Conservation (phyloP, 176 grass and related monocot species). For the Chloris gayana region DNA sequence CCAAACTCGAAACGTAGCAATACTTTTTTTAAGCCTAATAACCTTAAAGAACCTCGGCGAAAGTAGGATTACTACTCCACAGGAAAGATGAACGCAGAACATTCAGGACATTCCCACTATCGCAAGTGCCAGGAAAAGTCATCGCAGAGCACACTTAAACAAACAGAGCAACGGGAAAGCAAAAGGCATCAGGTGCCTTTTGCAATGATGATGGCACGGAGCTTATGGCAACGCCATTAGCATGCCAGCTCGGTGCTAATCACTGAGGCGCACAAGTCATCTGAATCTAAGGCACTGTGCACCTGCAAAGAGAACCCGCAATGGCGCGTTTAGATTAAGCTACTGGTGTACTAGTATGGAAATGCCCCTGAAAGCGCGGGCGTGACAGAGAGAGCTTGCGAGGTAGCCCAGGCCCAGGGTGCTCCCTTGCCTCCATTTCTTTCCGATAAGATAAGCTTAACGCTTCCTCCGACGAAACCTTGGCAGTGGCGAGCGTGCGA, state of each 20-base stretch:
- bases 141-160: conserved; percentile 22
- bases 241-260: conserved; percentile 15
- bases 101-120: conserved; percentile 32
- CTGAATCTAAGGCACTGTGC: neutral
- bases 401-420: conserved; percentile 33
- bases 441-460: conserved; percentile 12
- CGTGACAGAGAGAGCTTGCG: neutral
- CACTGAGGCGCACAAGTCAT: neutral
- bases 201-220: conserved; percentile 38
- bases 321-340: neutral
- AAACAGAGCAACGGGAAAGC: conserved; percentile 15
- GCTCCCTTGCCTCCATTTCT: conserved; percentile 43
- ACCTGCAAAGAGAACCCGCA: neutral
- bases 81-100: neutral
- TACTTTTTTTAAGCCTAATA: neutral
- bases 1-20: neutral
- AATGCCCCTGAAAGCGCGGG: no score
- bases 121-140: conserved; percentile 16
- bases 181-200: conserved; percentile 38
- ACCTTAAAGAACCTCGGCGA: conserved; percentile 14
- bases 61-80: no score
- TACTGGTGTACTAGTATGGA: no score
- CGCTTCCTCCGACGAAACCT: conserved; percentile 23
- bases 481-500: conserved; percentile 17
- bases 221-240: conserved; percentile 5